Percentiles rank a stretch among this genome's conserved stretches.
Evolutionary conservation across 345 rosid species (phyloP).

Genomic region (Atalantia buxifolia): DNA sequence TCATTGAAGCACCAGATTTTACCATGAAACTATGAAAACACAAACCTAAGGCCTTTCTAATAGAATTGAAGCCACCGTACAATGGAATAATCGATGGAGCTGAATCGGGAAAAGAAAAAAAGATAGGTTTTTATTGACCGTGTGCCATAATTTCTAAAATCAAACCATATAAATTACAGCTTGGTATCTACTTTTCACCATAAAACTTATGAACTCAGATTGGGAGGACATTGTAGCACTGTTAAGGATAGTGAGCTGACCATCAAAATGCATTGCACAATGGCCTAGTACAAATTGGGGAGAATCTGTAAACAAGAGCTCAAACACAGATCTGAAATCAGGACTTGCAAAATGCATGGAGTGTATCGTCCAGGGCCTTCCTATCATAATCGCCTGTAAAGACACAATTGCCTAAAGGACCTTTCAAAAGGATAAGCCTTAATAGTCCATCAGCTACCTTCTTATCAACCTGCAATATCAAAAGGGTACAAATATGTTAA

Average conservation of each 20-base stretch:
- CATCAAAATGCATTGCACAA: background rate
- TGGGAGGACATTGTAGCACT: background rate
- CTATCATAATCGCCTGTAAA: slow-evolving; percentile 90
- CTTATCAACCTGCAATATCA: slow-evolving; percentile 77
- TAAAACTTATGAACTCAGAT: background rate
- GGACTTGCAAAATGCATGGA: slow-evolving; percentile 62
- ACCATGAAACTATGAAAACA: background rate
- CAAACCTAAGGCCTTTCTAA: background rate
- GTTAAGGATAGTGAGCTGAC: background rate
- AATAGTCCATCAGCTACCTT: slow-evolving; percentile 96
- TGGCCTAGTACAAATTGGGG: background rate
- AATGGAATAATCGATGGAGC: background rate
- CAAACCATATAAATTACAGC: background rate
- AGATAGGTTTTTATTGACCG: background rate
- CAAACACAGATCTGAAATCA: slow-evolving; percentile 19
- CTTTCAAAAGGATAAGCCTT: slow-evolving; percentile 91
- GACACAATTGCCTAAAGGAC: slow-evolving; percentile 87
- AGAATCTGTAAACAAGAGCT: background rate
- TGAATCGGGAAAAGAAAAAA: background rate
- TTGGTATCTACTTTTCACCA: background rate
- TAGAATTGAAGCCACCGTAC: background rate
- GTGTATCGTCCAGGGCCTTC: slow-evolving; percentile 81
- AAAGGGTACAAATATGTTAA: background rate
- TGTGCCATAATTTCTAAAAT: background rate
- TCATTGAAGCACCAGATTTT: background rate